Evolutionary conservation across 148 eudicot species (phyloP), one percentile per base, ranked within the genome.

Genomic region (Spergularia marina): DNA sequence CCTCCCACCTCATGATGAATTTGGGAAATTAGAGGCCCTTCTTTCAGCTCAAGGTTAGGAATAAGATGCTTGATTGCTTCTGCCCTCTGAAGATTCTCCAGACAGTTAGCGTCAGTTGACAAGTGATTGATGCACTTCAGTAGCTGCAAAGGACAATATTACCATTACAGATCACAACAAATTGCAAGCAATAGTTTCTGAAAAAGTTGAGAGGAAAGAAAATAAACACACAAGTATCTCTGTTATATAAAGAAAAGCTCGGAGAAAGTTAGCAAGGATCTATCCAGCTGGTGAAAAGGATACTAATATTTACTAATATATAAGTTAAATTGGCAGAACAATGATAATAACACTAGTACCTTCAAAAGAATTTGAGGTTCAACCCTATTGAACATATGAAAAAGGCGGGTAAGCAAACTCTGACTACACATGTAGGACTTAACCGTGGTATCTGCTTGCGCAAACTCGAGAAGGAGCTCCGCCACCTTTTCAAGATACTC

Each of bases 81-180:
- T 79, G 99, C 97, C 72, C 99, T 86, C 85, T 95, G 99, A 83
- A 95, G 99, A 87, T 92, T 88, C 82, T 95, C 99, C 73, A 95
- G 82, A 84, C 99, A 95, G 79, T 95, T 96, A 54, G 99, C 97
- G 76, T 95, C 99, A 69, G 96, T 92, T 60, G 99, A 92, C 71
- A 95, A 84, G 84, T 87, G 88, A 82, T 95, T 89, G 74, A 91
- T 88, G 82, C 97, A 95, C 81, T 90, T 95, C 86, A 95, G 83
- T 71, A 95, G 76, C 99, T 95, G 84, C 69, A 79, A 66, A 65
- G 74, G 61, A 53, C 65, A 71, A 76, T 47, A 63, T 57, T 36
- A 74, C 39, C 58, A 51, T 41, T 34, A 73, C 20, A 75, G 64
- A 52, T 41, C 44, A 58, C 53, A 49, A 13, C 17, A 30, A 11